Percentiles rank a stretch among this genome's conserved stretches.
phyloP scores from a whole-genome alignment of 306 rosid species.

The Delonix regia region DNA sequence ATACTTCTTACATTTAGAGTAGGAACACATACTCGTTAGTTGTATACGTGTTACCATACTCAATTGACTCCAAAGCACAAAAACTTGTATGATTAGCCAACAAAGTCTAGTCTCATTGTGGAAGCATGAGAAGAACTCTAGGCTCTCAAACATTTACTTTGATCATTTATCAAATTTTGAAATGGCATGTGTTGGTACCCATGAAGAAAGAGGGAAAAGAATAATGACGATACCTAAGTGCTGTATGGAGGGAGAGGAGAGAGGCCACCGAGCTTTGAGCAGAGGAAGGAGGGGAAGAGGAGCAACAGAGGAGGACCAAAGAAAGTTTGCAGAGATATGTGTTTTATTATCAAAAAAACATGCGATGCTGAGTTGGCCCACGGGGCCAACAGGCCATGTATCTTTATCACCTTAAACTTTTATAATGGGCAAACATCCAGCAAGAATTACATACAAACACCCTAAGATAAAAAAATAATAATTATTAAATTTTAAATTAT shows the following conservation, averaged over 20 bases:
- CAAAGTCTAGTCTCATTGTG: not conserved
- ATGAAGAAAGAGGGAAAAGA: too few relatives aligned
- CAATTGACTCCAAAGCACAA: not conserved
- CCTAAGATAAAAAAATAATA: too few relatives aligned
- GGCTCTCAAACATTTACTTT: not conserved
- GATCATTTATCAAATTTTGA: not conserved
- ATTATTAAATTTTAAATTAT: too few relatives aligned
- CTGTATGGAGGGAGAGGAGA: not conserved
- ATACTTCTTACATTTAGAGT: not conserved
- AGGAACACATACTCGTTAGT: not conserved
- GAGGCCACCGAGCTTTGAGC: not conserved
- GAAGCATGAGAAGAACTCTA: not conserved
- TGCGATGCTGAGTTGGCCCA: not conserved
- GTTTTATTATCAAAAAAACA: not conserved
- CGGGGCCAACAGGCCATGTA: not conserved
- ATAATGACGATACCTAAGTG: not conserved
- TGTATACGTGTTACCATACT: not conserved
- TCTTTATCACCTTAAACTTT: too few relatives aligned
- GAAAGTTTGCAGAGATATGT: not conserved
- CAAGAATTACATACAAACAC: too few relatives aligned
- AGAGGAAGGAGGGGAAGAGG: not conserved
- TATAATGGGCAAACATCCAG: too few relatives aligned
- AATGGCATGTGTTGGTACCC: not conserved
- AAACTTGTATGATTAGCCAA: not conserved
- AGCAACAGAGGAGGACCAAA: not conserved